phyloP scores from a whole-genome alignment of 2,329 filamentous ascomycete species.

The Fusarium anthophilum region DNA sequence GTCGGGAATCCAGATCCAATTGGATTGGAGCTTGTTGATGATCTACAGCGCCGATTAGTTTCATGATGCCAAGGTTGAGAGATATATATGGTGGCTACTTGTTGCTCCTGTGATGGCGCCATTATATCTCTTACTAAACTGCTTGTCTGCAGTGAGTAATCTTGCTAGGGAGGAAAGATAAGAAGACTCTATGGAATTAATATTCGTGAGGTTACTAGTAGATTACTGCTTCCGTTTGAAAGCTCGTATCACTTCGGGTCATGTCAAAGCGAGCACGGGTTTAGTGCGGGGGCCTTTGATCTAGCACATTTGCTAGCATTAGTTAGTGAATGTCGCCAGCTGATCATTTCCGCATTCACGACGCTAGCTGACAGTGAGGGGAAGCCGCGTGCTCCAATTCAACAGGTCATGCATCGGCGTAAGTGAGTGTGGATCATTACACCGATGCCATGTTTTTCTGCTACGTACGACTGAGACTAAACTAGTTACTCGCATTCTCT shows the following conservation, averaged over 20 bases:
- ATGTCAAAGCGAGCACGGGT: not conserved
- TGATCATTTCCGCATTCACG: not conserved
- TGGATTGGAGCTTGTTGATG: not conserved
- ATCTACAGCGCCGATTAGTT: not conserved
- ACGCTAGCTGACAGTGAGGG: not conserved
- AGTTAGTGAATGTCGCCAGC: rapidly evolving
- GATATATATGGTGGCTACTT: not conserved
- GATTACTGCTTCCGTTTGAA: not conserved
- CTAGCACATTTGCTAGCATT: not conserved
- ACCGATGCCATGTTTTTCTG: not conserved
- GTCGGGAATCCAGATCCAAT: not conserved
- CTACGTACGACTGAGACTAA: not conserved
- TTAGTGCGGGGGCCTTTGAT: not conserved
- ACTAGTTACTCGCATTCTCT: not conserved
- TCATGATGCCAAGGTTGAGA: rapidly evolving
- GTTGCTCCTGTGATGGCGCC: not conserved
- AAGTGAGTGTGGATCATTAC: rapidly evolving
- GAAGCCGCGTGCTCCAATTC: not conserved
- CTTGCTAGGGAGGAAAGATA: no score
- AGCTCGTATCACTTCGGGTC: not conserved
- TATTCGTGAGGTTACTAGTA: rapidly evolving
- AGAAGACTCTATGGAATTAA: not conserved
- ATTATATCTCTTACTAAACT: rapidly evolving
- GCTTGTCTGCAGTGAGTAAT: not conserved
- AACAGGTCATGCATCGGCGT: not conserved